Conservation (phyloP, 176 grass and related monocot species). For the Avena insularis region DNA sequence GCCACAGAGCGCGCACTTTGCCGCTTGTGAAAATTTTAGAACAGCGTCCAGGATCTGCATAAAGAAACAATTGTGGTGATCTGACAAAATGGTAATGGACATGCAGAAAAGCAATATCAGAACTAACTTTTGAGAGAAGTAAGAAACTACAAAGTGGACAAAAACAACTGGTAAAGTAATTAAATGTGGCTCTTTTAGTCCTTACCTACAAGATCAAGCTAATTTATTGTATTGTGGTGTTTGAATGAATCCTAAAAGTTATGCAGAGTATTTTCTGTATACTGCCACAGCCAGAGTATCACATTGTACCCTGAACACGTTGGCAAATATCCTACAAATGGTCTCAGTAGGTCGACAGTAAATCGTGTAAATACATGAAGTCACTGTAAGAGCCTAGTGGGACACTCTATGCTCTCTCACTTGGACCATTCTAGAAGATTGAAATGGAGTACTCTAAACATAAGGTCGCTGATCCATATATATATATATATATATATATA, state of each 20-base stretch:
- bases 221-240: neutral
- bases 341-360: neutral
- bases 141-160: neutral
- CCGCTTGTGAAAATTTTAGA: slow-evolving; percentile 25
- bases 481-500: no score
- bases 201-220: neutral
- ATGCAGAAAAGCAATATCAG: slow-evolving; percentile 21
- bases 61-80: slow-evolving; percentile 11
- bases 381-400: neutral
- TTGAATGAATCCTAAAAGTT: slow-evolving; percentile 32
- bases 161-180: neutral
- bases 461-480: neutral
- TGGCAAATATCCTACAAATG: slow-evolving; percentile 25
- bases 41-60: slow-evolving; percentile 32
- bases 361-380: neutral
- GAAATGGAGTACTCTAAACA: neutral
- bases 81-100: neutral
- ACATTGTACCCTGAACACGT: slow-evolving; percentile 4
- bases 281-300: neutral
- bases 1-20: neutral
- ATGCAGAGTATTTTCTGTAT: neutral
- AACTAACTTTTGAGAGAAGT: slow-evolving; percentile 18
- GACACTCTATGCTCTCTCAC: neutral
- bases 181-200: slow-evolving; percentile 22
- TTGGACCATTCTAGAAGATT: neutral